Conservation (phyloP, 768 basidiomycete genomes). For the Suillus subaureus region DNA sequence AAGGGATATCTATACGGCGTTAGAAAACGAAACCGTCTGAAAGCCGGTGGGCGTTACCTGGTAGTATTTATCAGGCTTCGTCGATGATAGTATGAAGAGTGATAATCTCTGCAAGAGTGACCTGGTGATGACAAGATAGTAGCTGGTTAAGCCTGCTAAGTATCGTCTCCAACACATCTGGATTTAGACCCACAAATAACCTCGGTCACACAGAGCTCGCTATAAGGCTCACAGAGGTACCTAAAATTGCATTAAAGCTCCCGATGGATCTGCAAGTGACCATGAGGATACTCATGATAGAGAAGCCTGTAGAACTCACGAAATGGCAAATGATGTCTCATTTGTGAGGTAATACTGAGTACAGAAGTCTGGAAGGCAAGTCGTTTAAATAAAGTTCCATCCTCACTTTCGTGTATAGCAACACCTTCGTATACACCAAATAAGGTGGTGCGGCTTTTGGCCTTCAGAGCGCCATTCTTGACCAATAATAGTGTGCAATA, state of each 20-base stretch:
- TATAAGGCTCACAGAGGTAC: background rate
- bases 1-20: background rate
- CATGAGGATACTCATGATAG: background rate
- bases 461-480: background rate
- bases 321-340: background rate
- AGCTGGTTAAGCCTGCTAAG: background rate
- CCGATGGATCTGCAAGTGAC: background rate
- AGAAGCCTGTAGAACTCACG: background rate
- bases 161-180: background rate
- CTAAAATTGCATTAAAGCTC: background rate
- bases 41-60: background rate
- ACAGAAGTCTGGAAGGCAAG: background rate
- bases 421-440: background rate
- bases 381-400: background rate
- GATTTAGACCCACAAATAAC: background rate
- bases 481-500: background rate
- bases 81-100: background rate
- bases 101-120: background rate
- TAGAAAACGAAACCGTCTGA: background rate
- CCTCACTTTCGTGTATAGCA: background rate
- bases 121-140: background rate
- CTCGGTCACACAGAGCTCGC: background rate
- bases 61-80: background rate
- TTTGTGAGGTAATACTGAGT: background rate
- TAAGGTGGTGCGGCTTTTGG: background rate